Evolutionary conservation across 2,329 filamentous ascomycete genomes (phyloP).

Genomic region (Corinectria fuckeliana): DNA sequence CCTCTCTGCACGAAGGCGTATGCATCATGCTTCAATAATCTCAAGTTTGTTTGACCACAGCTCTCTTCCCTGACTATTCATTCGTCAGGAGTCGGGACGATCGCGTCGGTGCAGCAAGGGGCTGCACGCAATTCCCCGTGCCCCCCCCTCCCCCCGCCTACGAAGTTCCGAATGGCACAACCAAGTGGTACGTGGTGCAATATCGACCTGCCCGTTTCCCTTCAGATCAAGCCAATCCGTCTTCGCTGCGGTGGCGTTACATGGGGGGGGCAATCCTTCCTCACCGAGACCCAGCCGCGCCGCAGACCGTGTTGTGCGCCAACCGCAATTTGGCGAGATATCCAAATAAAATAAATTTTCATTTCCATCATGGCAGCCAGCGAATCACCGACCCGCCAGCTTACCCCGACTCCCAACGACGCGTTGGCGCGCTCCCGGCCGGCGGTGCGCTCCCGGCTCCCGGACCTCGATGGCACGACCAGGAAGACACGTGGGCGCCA

Average conservation of each 20-base stretch:
- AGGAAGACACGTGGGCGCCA: slow-evolving; percentile 21
- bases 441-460: neutral
- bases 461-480: slow-evolving; percentile 10
- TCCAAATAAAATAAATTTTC: neutral
- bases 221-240: neutral
- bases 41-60: neutral
- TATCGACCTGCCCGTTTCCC: neutral
- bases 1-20: neutral
- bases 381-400: slow-evolving; percentile 14
- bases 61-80: slow-evolving; percentile 15
- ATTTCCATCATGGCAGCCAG: neutral
- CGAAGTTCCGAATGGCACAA: neutral
- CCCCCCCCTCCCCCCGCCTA: slow-evolving; percentile 9
- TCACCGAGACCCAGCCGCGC: neutral
- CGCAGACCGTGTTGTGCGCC: neutral
- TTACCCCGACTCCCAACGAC: slow-evolving; percentile 8
- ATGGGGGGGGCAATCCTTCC: neutral
- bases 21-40: neutral
- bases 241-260: neutral
- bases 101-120: slow-evolving; percentile 16
- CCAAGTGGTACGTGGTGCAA: neutral
- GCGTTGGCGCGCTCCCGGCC: slow-evolving; percentile 3
- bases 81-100: slow-evolving; percentile 15
- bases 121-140: slow-evolving; percentile 10
- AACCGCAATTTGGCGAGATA: neutral